Evolutionary conservation across 352 stramenopile species (phyloP), one percentile per base, ranked within the genome.

Genomic region (Phytophthora chlamydospora): DNA sequence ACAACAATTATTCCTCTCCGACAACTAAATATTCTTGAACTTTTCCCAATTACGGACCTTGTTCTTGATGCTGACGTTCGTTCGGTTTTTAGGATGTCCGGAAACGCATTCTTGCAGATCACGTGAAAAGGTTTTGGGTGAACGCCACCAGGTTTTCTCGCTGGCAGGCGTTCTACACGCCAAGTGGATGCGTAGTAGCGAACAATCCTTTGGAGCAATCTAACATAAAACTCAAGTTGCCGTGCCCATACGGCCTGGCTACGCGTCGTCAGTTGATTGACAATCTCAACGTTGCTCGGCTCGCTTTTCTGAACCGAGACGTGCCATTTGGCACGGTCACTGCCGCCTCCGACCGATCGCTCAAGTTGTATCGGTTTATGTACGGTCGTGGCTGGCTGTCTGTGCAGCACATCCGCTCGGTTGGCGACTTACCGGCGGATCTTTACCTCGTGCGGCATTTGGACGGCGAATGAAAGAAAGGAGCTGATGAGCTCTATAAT

Each of bases 101-200:
- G n/a, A n/a, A 31, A 4, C 33, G 34, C 10, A 55, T 36, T 8
- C 35, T 50, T 1, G 49, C 43, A 6, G 43, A 62, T 21, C 27
- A 48, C 12, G 42, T 62, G 16, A 16, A 1, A 54, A 49, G 29
- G 12, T n/a, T 41, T 12, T 62, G 53, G 53, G n/a, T 62, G 2
- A 47, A 62, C 14, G 34, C 53, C 1, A n/a, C 21, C 12, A 3
- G 42, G 1, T 62, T 62, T 39, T 6, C 50, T 8, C 32, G 34
- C 12, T 47, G 34, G 43, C 43, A 54, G 5, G 43, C 32, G 0
- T 58, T 49, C n/a, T 3, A 31, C 14, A 57, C 48, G n/a, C 0
- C 39, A 13, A 11, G 27, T 41, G 47, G 47, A 6, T 55, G 45
- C 27, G 46, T 35, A 1, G 19, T 35, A 12, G 45, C 47, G 3